Base-by-base conservation (phyloP, 2,329 filamentous ascomycete species). In the Paecilomyces variotii region DNA sequence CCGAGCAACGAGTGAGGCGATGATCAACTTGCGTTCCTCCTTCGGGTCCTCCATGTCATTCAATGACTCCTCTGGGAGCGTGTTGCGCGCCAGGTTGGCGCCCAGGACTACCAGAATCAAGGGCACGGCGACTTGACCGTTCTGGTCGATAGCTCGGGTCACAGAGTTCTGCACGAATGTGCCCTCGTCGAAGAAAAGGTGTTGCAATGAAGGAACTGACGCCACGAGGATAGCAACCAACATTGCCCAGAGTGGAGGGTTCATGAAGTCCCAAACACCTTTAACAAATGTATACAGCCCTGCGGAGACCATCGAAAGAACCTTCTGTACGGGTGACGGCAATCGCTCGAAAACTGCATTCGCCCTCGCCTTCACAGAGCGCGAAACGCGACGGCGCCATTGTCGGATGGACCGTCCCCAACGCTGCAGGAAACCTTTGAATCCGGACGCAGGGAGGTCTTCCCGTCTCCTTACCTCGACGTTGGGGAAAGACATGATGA, bases 191-290 rank as follows among this genome's bases (percentile, higher is more conserved):
- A 97, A 99, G 78, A 99, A 97, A 19, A 94, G 77, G 49, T 82
- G 79, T 72, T 99, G 93, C 6, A 99, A 82, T 0, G 79, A 70
- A 0, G 94, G 94, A 4, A 97, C 84, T 0, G 91, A 96, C 2
- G 94, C 94, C 4, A 99, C 89, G 55, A 96, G 77, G 53, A 97
- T 87, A n/a, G 94, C 90, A 45, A 87, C 79, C 34, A 97, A 79
- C 94, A 99, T 97, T 30, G 94, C 92, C 91, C 92, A 97, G 27
- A 99, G 85, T 0, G 94, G 94, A 50, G 94, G 93, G 75, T 97
- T 97, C 93, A 99, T 97, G 73, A 97, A 96, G 54, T 89, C 88
- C 89, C 89, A 94, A 11, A 92, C 72, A 56, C 91, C 91, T 54
- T 76, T 76, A 64, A 84, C 75, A 65, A 90, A 87, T 62, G 72